A percentile compares a stretch with the other conserved stretches of the same genome.
phyloP scores from a whole-genome alignment of 768 basidiomycete genomes.

The Phaffia australis region DNA sequence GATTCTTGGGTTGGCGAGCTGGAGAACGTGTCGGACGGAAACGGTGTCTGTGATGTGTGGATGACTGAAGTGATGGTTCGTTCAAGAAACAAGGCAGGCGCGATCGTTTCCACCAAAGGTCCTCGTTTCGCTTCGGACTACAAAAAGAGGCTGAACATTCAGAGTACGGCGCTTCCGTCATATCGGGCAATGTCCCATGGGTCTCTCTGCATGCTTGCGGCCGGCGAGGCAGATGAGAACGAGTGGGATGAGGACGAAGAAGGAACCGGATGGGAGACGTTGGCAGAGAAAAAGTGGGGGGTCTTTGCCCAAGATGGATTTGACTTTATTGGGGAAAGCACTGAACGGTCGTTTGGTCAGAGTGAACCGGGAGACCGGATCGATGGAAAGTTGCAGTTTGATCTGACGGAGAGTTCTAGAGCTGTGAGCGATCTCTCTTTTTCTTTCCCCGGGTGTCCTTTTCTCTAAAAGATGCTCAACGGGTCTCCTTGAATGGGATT shows the following conservation, averaged over 20 bases:
- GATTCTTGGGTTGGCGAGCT: conserved; percentile 34
- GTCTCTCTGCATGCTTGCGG: conserved; percentile 27
- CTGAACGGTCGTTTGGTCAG: not conserved
- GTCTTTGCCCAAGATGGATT: conserved; percentile 82
- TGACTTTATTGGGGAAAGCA: conserved; percentile 36
- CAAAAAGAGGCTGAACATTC: conserved; percentile 64
- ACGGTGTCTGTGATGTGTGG: not conserved
- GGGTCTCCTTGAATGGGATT: not conserved
- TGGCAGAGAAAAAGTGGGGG: conserved; percentile 84
- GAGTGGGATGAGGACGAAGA: not conserved
- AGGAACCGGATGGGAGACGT: conserved; percentile 50
- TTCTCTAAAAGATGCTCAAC: not conserved
- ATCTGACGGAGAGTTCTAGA: conserved; percentile 78
- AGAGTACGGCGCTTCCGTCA: conserved; percentile 49
- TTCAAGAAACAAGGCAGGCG: not conserved
- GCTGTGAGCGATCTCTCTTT: conserved; percentile 42
- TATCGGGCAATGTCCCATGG: not conserved
- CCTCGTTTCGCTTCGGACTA: conserved; percentile 65
- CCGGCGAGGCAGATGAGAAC: conserved; percentile 45
- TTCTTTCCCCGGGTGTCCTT: conserved; percentile 6
- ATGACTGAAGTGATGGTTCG: conserved; percentile 2
- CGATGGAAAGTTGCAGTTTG: conserved; percentile 76
- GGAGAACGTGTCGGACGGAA: not conserved
- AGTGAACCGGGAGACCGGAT: conserved; percentile 30
- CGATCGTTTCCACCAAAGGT: not conserved